Conservation (phyloP, 805 yeast genomes). For the Brettanomyces nanus region DNA sequence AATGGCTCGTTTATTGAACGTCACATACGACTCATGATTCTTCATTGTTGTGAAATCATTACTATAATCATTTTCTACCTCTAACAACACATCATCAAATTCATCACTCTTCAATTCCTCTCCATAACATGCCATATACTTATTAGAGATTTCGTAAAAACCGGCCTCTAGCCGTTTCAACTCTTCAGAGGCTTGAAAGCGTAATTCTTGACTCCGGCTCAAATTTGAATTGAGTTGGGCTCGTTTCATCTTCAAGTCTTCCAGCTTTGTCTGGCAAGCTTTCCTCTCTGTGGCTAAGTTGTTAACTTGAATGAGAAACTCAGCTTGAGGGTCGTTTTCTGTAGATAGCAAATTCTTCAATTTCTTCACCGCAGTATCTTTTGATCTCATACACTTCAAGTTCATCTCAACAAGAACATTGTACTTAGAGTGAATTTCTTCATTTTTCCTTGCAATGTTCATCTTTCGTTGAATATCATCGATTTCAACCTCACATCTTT, state of each 20-base stretch:
- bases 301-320: conserved; percentile 4
- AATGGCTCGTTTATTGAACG: conserved; percentile 64
- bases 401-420: conserved; percentile 19
- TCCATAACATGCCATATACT: conserved; percentile 23
- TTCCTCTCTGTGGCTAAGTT: conserved; percentile 7
- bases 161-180: background rate
- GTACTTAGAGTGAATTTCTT: conserved; percentile 50
- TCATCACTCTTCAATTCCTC: conserved; percentile 33
- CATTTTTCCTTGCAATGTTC: conserved; percentile 42
- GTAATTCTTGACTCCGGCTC: conserved; percentile 1
- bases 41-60: conserved; percentile 58
- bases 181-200: conserved; percentile 8
- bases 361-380: conserved; percentile 6
- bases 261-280: conserved; percentile 8
- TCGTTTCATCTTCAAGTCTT: conserved; percentile 7
- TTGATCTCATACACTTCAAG: conserved; percentile 11
- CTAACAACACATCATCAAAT: conserved; percentile 42
- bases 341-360: conserved; percentile 4
- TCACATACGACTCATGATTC: conserved; percentile 58
- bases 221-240: conserved; percentile 4
- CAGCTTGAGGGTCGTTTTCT: conserved; percentile 9
- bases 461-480: conserved; percentile 49
- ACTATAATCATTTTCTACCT: conserved; percentile 54
- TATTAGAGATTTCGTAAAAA: conserved; percentile 2
- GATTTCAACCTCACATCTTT: conserved; percentile 33